phyloP scores from a whole-genome alignment of 1,139 yeast species.

The Geotrichum restrictum region DNA sequence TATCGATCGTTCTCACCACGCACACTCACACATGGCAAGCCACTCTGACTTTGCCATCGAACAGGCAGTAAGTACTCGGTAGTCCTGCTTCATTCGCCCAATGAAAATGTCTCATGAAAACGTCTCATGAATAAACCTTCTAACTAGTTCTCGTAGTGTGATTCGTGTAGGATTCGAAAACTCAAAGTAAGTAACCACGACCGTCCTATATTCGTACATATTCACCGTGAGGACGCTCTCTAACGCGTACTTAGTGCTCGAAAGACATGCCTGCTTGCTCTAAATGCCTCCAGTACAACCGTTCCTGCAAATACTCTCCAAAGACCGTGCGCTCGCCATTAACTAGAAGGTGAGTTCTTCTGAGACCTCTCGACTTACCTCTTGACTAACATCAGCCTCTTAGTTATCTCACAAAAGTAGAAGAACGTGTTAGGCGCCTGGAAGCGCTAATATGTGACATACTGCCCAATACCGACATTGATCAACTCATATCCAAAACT shows the following conservation, averaged over 20 bases:
- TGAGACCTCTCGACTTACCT: too few relatives aligned
- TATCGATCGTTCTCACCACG: too few relatives aligned
- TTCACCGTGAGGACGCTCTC: background rate
- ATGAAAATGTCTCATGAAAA: too few relatives aligned
- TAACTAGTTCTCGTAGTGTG: constrained; percentile 39
- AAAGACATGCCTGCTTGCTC: constrained; percentile 70
- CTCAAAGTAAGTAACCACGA: constrained; percentile 38
- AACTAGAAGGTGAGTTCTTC: constrained; percentile 57
- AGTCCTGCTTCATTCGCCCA: too few relatives aligned
- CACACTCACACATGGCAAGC: constrained; percentile 4
- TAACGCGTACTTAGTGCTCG: constrained; percentile 43
- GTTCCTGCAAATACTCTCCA: constrained; percentile 78
- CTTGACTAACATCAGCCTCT: background rate
- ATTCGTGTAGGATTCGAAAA: constrained; percentile 49
- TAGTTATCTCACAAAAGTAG: constrained; percentile 60
- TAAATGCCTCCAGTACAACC: constrained; percentile 66
- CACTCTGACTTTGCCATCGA: constrained; percentile 12
- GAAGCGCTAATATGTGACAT: constrained; percentile 50
- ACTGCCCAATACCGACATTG: constrained; percentile 45
- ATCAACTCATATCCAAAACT: constrained; percentile 34
- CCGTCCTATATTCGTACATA: background rate
- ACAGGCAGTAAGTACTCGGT: constrained; percentile 19
- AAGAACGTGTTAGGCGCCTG: constrained; percentile 54
- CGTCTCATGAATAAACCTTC: too few relatives aligned
- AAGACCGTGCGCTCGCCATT: constrained; percentile 73